These are phyloP conservation scores for Albifimbria verrucaria DNA, from an alignment of 2,329 filamentous ascomycete genomes.

Conservation along the genomic window DNA sequence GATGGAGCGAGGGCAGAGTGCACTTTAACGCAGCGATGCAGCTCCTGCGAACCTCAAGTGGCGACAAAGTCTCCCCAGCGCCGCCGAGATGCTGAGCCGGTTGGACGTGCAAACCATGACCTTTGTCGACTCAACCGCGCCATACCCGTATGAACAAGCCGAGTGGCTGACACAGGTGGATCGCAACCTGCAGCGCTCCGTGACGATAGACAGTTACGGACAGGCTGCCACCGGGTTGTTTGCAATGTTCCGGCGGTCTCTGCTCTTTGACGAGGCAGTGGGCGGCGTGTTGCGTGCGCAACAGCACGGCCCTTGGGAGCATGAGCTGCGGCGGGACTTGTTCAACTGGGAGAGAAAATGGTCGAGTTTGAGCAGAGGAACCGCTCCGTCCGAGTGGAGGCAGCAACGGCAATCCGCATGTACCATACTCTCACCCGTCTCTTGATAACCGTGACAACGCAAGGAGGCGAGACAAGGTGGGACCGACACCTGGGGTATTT, in stretches of 20 bases:
- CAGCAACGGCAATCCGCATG: slow-evolving; percentile 19
- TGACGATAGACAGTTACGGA: neutral
- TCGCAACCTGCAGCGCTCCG: neutral
- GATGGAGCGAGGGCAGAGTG: slow-evolving; percentile 24
- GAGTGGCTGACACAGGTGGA: slow-evolving; percentile 6
- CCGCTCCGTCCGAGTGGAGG: slow-evolving; percentile 6
- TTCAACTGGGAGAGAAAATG: slow-evolving; percentile 20
- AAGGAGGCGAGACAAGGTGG: slow-evolving; percentile 23
- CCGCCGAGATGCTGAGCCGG: slow-evolving; percentile 20
- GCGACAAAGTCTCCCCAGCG: slow-evolving; percentile 6
- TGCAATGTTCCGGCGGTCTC: slow-evolving; percentile 14
- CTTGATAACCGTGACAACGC: slow-evolving; percentile 11
- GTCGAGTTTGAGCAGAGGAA: slow-evolving; percentile 14
- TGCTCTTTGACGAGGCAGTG: slow-evolving; percentile 15
- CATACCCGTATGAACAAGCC: slow-evolving; percentile 21
- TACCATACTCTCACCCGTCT: slow-evolving; percentile 24
- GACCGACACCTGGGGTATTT: slow-evolving; percentile 25
- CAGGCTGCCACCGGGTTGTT: slow-evolving; percentile 1
- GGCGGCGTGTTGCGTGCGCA: neutral
- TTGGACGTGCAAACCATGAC: slow-evolving; percentile 32
- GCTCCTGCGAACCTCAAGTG: slow-evolving; percentile 17
- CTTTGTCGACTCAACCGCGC: slow-evolving; percentile 26
- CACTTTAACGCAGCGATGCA: slow-evolving; percentile 27
- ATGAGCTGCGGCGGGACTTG: slow-evolving; percentile 9
- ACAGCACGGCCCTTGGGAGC: slow-evolving; percentile 1